Base-by-base conservation (phyloP, 2,329 filamentous ascomycete species). In the Myotisia sp. region DNA sequence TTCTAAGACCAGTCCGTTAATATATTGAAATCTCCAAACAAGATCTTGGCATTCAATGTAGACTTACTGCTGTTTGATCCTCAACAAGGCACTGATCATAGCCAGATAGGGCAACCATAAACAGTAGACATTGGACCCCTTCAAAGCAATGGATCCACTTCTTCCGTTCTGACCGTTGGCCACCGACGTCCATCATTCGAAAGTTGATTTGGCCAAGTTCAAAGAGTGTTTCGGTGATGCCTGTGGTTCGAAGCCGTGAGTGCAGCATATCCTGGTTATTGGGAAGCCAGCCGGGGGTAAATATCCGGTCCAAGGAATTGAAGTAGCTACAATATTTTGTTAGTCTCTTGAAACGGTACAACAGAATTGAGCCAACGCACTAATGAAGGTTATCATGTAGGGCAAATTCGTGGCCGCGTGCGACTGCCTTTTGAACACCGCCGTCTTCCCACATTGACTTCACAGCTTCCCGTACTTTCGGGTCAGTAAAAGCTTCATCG, bases 101-200 rank as follows among this genome's bases (percentile, higher is more conserved):
- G 39, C 87, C 87, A 44, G 85, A 93, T 47, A 95, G 86, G 30
- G 87, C 86, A 34, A 93, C 87, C 45, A 95, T 71, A 62, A 95
- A 95, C 26, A 95, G 67, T 35, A 95, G 68, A 46, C 83, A 86
- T 51, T 90, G 85, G 42, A 93, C 85, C 44, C 90, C 90, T 56
- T 93, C 85, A 54, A 93, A 93, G 53, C 85, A 90, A 56, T 93
- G 85, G 43, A 93, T 92, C 85, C 85, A 93, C 66, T 93, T 93
- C 70, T 92, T 92, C 42, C 85, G 79, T 60, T 93, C 85, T 18
- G 85, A 92, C 48, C 85, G 70, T 55, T 93, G 85, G 38, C 85
- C 85, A 54, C 85, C 85, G 29, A 92, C 85, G 51, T 93, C 85
- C 58, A 92, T 92, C 85, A 95, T 94, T 49, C 85, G 79, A 62